Conservation (phyloP, 352 stramenopile species). For the Pythium rishiriense region DNA sequence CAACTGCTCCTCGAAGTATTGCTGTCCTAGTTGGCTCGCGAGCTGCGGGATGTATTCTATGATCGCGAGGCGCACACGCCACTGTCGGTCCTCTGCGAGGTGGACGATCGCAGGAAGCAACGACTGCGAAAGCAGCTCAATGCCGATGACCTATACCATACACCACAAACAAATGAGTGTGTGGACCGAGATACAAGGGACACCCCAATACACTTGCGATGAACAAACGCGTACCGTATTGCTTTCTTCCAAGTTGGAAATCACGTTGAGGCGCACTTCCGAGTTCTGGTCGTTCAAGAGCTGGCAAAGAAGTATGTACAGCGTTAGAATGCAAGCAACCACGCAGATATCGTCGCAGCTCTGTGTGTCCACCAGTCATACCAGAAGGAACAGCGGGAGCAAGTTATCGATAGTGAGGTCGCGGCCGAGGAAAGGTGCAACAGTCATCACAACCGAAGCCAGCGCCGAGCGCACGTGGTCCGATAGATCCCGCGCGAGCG, state of each 20-base stretch:
- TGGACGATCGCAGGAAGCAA: slow-evolving; percentile 97
- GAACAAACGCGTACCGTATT: slow-evolving; percentile 74
- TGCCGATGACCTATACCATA: slow-evolving; percentile 91
- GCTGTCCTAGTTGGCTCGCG: slow-evolving; percentile 92
- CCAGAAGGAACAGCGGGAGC: slow-evolving; percentile 93
- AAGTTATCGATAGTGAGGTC: slow-evolving; percentile 94
- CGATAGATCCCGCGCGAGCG: slow-evolving; percentile 96
- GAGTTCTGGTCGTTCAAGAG: slow-evolving; percentile 96
- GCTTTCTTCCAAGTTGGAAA: slow-evolving; percentile 96
- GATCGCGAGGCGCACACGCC: slow-evolving; percentile 97
- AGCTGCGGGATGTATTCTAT: slow-evolving; percentile 98
- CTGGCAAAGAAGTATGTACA: slow-evolving; percentile 20
- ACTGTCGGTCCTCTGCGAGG: slow-evolving; percentile 98
- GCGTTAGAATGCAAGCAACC: too few relatives aligned
- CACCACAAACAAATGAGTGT: background rate
- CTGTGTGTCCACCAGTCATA: slow-evolving; percentile 29
- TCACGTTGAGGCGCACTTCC: slow-evolving; percentile 98
- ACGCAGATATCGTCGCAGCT: too few relatives aligned
- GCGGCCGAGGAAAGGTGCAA: slow-evolving; percentile 92
- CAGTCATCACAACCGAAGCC: slow-evolving; percentile 94
- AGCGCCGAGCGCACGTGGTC: slow-evolving; percentile 96
- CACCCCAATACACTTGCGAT: background rate
- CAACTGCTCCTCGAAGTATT: slow-evolving; percentile 97
- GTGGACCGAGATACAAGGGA: too few relatives aligned
- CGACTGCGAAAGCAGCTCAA: slow-evolving; percentile 96